Evolutionary conservation across 2,329 filamentous ascomycete genomes (phyloP), one percentile per base, ranked within the genome.

Genomic region (Huntiella decipiens): DNA sequence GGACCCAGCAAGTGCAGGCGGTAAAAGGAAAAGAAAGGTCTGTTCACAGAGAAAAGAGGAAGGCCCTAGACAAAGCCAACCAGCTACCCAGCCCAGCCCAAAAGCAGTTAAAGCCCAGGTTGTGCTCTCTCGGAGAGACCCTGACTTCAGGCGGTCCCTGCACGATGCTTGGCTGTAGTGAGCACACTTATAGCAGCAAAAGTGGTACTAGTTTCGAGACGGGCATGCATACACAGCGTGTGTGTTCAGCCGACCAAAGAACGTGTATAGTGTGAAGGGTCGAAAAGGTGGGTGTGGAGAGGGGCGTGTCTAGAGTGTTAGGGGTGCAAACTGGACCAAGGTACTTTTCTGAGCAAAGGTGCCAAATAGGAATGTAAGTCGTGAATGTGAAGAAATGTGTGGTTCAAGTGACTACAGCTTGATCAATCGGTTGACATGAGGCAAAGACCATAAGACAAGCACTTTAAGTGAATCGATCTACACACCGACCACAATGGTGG

Each of bases 11-110:
- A 33, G 43, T 40, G 31, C 39, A 38, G 38, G 43, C 35, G 35
- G 34, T 36, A 38, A 38, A 46, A 43, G 49, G 50, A 48, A 49
- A 51, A 51, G 47, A 50, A 49, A 47, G 40, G 44, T 39, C 48
- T 46, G 50, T 31, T 13, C 44, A 33, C 46, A 13, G 42, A 48
- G 43, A 41, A 48, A 48, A 48, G 46, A 48, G 46, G 37, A 44
- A 48, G 31, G 37, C 42, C 42, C 42, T 43, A 36, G 42, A 17
- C 32, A 28, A 48, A 44, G 40, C 40, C 42, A 48, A 37, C 45
- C 39, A 44, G 45, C 45, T 15, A 34, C 34, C 45, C 46, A 45
- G 45, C 41, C 36, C 36, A 48, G 46, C 32, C 46, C 42, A 48
- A 47, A 43, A 45, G 19, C 28, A 37, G 35, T 47, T 47, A 36